Evolutionary conservation across 2,329 filamentous ascomycete genomes (phyloP).

Genomic region (Neofusicoccum sp.): DNA sequence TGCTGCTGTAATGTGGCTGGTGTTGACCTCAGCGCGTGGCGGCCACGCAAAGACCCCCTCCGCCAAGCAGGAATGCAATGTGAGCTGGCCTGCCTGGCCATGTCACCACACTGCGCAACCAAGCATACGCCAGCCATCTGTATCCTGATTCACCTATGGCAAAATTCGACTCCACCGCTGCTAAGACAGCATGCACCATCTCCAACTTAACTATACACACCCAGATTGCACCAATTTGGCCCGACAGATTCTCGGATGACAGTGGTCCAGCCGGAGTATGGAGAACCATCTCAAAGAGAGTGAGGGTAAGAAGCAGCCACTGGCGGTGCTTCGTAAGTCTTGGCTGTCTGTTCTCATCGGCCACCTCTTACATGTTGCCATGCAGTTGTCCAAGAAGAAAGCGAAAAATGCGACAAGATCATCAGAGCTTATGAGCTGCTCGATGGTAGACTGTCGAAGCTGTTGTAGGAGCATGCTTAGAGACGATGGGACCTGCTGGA

Average conservation of each 20-base stretch:
- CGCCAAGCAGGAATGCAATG: background rate
- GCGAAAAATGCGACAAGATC: background rate
- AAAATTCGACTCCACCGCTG: background rate
- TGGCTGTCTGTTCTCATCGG: too few species aligned
- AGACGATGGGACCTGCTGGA: background rate
- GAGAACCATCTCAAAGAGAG: background rate
- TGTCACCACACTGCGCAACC: background rate
- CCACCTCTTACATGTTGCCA: background rate
- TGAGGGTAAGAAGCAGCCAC: background rate
- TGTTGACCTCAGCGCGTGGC: background rate
- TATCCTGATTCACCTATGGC: background rate
- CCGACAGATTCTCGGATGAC: background rate
- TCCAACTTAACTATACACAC: background rate
- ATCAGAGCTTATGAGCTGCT: background rate
- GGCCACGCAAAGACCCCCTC: background rate
- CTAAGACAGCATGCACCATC: background rate
- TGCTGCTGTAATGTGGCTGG: background rate
- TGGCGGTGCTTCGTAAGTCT: too few species aligned
- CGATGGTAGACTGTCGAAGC: background rate
- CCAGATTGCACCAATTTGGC: background rate
- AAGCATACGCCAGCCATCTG: background rate
- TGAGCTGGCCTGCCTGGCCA: background rate
- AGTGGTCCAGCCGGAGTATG: background rate
- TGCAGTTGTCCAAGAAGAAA: background rate
- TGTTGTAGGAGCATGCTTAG: background rate